phyloP scores from a whole-genome alignment of 75 land plant species.

The Pinus albicaulis region DNA sequence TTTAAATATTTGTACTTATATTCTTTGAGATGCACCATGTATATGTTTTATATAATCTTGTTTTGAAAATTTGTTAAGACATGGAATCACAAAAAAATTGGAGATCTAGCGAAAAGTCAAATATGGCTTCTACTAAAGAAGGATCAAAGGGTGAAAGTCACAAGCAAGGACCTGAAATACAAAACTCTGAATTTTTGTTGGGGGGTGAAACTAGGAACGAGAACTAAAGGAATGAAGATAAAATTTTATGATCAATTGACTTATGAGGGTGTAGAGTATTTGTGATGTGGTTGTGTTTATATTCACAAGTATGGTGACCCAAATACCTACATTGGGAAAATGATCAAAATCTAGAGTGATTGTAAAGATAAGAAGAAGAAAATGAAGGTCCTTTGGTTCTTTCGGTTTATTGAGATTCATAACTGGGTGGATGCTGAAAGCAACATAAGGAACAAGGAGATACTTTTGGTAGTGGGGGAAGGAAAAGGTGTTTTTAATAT shows the following conservation, averaged over 20 bases:
- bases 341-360: constrained; percentile 61
- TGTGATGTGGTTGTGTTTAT: constrained; percentile 49
- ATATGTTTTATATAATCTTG: not conserved
- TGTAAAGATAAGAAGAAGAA: constrained; percentile 23
- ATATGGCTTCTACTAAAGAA: constrained; percentile 1
- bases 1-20: not conserved
- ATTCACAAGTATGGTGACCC: constrained; percentile 29
- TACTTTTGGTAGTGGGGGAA: constrained; percentile 77
- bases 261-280: constrained; percentile 52
- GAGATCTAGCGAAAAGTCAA: not conserved
- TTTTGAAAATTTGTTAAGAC: not conserved
- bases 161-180: not conserved
- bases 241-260: constrained; percentile 64
- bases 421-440: constrained; percentile 19
- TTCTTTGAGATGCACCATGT: not conserved
- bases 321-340: constrained; percentile 66
- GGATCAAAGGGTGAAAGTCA: not conserved
- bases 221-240: constrained; percentile 25
- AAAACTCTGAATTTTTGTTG: constrained; percentile 35
- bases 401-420: constrained; percentile 47
- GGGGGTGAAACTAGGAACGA: constrained; percentile 45
- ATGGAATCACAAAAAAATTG: not conserved
- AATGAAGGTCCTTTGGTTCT: constrained; percentile 68
- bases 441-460: constrained; percentile 36
- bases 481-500: constrained; percentile 62